Percentiles rank a stretch among this genome's conserved stretches.
These are phyloP conservation scores for Boechera retrofracta DNA, from an alignment of 345 rosid genomes.

Conservation along the genomic window DNA sequence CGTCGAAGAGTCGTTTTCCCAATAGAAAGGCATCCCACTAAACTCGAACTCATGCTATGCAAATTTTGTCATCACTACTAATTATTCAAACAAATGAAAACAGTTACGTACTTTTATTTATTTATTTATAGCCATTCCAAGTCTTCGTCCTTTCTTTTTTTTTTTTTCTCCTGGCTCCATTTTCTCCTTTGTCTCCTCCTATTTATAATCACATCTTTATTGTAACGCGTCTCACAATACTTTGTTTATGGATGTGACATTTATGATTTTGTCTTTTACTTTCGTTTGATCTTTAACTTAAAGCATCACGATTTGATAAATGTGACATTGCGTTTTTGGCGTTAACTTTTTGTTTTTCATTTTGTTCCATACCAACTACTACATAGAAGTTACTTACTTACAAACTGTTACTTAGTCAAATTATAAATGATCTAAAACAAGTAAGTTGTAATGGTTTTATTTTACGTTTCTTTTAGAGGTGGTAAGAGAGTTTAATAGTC, in stretches of 20 bases:
- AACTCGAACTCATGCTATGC: slow-evolving; percentile 14
- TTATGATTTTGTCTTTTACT: slow-evolving; percentile 18
- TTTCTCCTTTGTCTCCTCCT: background rate
- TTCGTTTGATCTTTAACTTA: slow-evolving; percentile 17
- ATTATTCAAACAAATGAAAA: background rate
- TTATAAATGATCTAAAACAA: background rate
- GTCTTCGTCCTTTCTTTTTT: background rate
- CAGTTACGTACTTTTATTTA: background rate
- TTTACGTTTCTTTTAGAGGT: background rate
- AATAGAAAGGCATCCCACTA: slow-evolving; percentile 22
- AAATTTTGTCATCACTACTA: background rate
- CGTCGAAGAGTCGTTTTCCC: slow-evolving; percentile 13
- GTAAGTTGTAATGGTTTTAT: background rate
- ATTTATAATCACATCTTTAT: slow-evolving; percentile 12
- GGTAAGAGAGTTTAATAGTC: slow-evolving; percentile 3
- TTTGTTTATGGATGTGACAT: background rate
- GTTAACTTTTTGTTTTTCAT: no score
- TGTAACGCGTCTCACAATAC: slow-evolving; percentile 17
- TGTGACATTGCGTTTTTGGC: background rate
- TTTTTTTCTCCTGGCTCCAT: no score
- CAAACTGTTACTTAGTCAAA: background rate
- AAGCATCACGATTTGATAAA: slow-evolving; percentile 7
- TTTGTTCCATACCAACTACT: no score
- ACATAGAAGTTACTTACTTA: no score
- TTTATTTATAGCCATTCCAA: background rate